These are phyloP conservation scores for Verbena officinalis DNA, from an alignment of 257 asterid genomes.

Conservation along the genomic window DNA sequence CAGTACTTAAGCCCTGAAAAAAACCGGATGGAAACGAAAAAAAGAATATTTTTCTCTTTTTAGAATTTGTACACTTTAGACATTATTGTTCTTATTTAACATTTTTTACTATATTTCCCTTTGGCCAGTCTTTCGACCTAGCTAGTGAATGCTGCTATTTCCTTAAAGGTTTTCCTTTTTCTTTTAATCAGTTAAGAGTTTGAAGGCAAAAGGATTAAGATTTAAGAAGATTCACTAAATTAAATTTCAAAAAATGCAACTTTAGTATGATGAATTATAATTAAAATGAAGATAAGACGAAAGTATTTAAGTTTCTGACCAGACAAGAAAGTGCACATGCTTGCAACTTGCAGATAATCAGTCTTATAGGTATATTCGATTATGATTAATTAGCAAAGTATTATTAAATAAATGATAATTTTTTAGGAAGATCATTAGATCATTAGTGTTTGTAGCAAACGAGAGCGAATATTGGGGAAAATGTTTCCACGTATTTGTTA, in stretches of 20 bases:
- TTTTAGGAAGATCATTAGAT: neutral
- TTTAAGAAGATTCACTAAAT: neutral
- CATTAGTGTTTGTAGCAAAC: neutral
- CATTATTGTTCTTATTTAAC: slow-evolving; percentile 22
- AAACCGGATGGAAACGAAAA: too few relatives aligned
- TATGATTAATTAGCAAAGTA: neutral
- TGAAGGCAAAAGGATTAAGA: slow-evolving; percentile 2
- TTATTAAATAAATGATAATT: neutral
- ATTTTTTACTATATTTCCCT: neutral
- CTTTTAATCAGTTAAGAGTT: slow-evolving; percentile 9
- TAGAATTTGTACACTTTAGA: neutral
- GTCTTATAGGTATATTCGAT: neutral
- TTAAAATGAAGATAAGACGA: neutral
- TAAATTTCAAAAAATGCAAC: slow-evolving; percentile 20
- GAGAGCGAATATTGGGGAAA: neutral
- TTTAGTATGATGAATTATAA: slow-evolving; percentile 11
- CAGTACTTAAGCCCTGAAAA: too few relatives aligned
- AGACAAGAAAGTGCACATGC: neutral
- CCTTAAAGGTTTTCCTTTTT: slow-evolving; percentile 2
- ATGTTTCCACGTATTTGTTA: neutral
- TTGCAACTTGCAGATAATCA: neutral
- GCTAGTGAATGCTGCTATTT: neutral
- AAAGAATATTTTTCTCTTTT: slow-evolving; percentile 30
- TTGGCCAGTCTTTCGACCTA: slow-evolving; percentile 29
- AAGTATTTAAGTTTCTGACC: neutral